Conservation (phyloP, 2,329 filamentous ascomycete genomes). For the Aspergillus latus region DNA sequence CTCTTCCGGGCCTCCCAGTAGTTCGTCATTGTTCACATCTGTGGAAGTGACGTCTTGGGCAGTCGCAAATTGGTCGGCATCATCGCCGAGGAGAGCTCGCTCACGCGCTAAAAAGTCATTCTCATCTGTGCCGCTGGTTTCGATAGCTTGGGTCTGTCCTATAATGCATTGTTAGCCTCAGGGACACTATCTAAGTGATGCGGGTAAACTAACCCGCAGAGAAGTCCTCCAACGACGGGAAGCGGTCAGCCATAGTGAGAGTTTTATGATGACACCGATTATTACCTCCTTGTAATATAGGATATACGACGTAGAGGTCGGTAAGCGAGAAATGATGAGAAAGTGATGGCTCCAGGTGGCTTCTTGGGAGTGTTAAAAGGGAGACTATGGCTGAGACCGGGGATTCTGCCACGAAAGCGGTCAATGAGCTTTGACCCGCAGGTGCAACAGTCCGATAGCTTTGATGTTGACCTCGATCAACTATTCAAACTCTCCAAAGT, state of each 20-base stretch:
- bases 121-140: slow-evolving; percentile 53
- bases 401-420: slow-evolving; percentile 24
- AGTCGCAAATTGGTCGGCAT: slow-evolving; percentile 85
- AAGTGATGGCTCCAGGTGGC: slow-evolving; percentile 24
- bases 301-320: slow-evolving; percentile 11
- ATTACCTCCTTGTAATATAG: background rate
- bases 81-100: slow-evolving; percentile 84
- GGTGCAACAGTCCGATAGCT: slow-evolving; percentile 13
- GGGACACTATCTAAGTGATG: slow-evolving; percentile 22
- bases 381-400: slow-evolving; percentile 13
- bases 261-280: background rate
- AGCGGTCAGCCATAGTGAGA: slow-evolving; percentile 68
- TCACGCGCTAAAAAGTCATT: slow-evolving; percentile 91
- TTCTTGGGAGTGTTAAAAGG: slow-evolving; percentile 12
- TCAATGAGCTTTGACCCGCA: slow-evolving; percentile 18
- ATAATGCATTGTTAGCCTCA: slow-evolving; percentile 26
- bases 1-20: slow-evolving; percentile 63
- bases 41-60: slow-evolving; percentile 66
- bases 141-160: slow-evolving; percentile 38
- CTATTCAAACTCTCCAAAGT: slow-evolving; percentile 5
- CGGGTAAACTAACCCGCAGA: slow-evolving; percentile 53
- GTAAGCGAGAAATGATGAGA: slow-evolving; percentile 13
- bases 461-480: slow-evolving; percentile 9
- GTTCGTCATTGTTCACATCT: slow-evolving; percentile 64
- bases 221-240: slow-evolving; percentile 77